These are phyloP conservation scores for Xylariomycetidae sp. DNA, from an alignment of 2,329 filamentous ascomycete genomes.

Conservation along the genomic window DNA sequence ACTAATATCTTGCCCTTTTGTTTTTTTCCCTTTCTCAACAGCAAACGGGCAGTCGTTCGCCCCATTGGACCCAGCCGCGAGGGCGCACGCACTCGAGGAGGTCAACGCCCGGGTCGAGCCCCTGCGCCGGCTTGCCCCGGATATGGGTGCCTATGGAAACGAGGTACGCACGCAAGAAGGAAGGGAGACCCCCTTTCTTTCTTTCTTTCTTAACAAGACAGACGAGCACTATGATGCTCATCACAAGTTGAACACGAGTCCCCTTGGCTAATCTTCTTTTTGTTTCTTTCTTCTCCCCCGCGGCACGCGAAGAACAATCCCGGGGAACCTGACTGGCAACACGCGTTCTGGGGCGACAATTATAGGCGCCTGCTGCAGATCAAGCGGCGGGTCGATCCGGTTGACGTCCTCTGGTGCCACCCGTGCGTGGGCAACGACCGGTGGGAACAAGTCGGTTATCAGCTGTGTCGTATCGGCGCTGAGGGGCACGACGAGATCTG, in stretches of 20 bases:
- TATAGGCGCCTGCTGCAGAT: slow-evolving; percentile 39
- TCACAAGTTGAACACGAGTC: too few species aligned
- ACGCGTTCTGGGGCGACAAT: slow-evolving; percentile 40
- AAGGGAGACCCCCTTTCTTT: not conserved
- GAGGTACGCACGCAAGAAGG: too few species aligned
- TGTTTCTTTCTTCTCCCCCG: too few species aligned
- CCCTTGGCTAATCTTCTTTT: too few species aligned
- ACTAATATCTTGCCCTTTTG: slow-evolving; percentile 21
- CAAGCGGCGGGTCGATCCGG: slow-evolving; percentile 42
- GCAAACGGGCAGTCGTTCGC: slow-evolving; percentile 21
- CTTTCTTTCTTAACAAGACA: not conserved
- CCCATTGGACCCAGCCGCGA: slow-evolving; percentile 28
- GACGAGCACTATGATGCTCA: not conserved
- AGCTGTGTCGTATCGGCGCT: slow-evolving; percentile 14
- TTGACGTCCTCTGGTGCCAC: slow-evolving; percentile 44
- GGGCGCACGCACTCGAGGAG: slow-evolving; percentile 17
- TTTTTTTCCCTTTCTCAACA: too few species aligned
- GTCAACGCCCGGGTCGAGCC: slow-evolving; percentile 27
- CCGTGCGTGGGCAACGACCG: slow-evolving; percentile 43
- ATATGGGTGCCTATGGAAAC: slow-evolving; percentile 40
- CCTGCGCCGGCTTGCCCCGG: slow-evolving; percentile 34
- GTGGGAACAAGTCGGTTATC: slow-evolving; percentile 27
- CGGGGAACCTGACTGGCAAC: slow-evolving; percentile 32
- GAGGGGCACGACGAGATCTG: too few species aligned
- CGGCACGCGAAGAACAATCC: slow-evolving; percentile 32